Evolutionary conservation across 2,329 filamentous ascomycete species (phyloP).

Genomic region (Epichloe coenophiala): DNA sequence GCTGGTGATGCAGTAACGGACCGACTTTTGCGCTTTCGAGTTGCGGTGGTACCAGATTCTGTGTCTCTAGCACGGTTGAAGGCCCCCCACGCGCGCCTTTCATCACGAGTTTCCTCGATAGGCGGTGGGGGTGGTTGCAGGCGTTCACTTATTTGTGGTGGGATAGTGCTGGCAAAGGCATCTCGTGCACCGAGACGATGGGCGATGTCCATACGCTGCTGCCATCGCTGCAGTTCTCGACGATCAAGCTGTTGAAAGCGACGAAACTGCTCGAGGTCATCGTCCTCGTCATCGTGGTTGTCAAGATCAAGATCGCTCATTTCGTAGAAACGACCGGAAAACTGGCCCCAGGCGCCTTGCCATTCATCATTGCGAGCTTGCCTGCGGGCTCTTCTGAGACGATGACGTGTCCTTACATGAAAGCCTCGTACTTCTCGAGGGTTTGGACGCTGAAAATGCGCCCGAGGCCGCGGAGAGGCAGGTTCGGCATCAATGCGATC

Average conservation of each 20-base stretch:
- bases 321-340: conserved; percentile 49
- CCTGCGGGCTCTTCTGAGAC: conserved; percentile 39
- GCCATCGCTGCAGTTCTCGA: conserved; percentile 60
- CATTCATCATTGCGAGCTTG: conserved; percentile 67
- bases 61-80: conserved; percentile 73
- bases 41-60: conserved; percentile 33
- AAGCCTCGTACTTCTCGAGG: conserved; percentile 20
- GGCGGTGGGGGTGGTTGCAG: conserved; percentile 44
- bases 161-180: conserved; percentile 52
- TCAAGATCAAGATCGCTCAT: conserved; percentile 29
- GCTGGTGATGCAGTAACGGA: conserved; percentile 60
- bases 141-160: conserved; percentile 45
- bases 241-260: conserved; percentile 40
- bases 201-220: conserved; percentile 71
- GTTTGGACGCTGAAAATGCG: conserved; percentile 16
- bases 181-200: conserved; percentile 63
- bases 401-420: conserved; percentile 41
- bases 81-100: conserved; percentile 76
- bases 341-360: conserved; percentile 71
- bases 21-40: conserved; percentile 59
- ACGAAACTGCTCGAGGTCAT: conserved; percentile 49
- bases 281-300: conserved; percentile 46
- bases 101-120: conserved; percentile 58
- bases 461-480: conserved; percentile 17
- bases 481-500: conserved; percentile 21